A percentile compares a stretch with the other conserved stretches of the same genome.
Conservation (phyloP, 768 basidiomycete genomes). For the Asterophora parasitica region DNA sequence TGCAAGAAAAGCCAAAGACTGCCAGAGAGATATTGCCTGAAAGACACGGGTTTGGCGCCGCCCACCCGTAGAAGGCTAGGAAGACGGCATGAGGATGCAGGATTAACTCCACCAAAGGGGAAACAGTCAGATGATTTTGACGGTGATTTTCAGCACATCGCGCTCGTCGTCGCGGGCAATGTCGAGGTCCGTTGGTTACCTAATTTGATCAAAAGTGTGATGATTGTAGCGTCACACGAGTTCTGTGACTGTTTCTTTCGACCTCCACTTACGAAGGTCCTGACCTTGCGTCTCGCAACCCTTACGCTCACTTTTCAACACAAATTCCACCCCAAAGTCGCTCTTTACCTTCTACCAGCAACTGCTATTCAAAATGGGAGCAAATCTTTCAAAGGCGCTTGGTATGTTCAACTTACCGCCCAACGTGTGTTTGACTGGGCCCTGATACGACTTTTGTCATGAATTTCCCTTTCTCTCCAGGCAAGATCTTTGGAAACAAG, state of each 20-base stretch:
- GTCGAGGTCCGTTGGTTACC: neutral
- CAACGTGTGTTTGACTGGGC: neutral
- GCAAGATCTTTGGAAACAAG: conserved; percentile 95
- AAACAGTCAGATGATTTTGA: too few relatives aligned
- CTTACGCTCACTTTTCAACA: conserved; percentile 24
- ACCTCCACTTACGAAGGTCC: conserved; percentile 9
- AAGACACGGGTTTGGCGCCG: too few relatives aligned
- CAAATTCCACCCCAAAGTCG: conserved; percentile 39
- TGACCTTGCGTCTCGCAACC: conserved; percentile 9
- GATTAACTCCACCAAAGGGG: too few relatives aligned
- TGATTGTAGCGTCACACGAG: conserved; percentile 11
- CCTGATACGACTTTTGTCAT: conserved; percentile 12
- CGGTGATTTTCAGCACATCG: neutral
- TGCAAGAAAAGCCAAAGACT: too few relatives aligned
- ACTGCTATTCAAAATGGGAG: conserved; percentile 60
- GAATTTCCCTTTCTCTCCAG: conserved; percentile 32
- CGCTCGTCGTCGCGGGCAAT: neutral
- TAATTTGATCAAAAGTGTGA: neutral
- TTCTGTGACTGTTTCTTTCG: conserved; percentile 13
- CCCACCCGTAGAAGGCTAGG: too few relatives aligned
- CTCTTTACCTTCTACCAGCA: conserved; percentile 51
- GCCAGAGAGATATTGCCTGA: too few relatives aligned
- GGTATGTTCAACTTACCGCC: conserved; percentile 36
- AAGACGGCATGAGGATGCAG: too few relatives aligned
- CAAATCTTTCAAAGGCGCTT: conserved; percentile 81